Base-by-base conservation (phyloP, 441 rosid genomes). In the Macaranga tanarius region DNA sequence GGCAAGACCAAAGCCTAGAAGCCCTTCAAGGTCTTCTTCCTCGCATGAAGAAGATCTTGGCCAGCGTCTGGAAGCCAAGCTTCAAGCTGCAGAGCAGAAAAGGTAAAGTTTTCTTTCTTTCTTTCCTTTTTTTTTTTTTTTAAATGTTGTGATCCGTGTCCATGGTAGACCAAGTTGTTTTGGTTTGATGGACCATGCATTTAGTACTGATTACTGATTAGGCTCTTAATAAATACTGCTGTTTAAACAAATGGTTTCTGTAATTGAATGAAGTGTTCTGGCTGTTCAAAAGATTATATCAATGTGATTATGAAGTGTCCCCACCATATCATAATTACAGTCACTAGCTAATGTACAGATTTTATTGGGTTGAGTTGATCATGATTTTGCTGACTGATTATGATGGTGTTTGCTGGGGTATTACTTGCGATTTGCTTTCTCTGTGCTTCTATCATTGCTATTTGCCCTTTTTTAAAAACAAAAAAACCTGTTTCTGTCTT, bases 71-170 rank as follows among this genome's bases (percentile, higher is more conserved):
- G 97, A 95, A 76, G 97, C 99, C 3, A 93, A 86, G 81, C 98
- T 93, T 76, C 90, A 81, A 66, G 97, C 99, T 55, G 99, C 99
- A 20, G 97, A 90, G 84, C 92, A 81, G 80, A 95, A 95, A 80
- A 88, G 99, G 99, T 95, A 51, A 22, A 58, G 38, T n/a, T 28
- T 65, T 62, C 64, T 47, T 34, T n/a, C n/a, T n/a, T n/a, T n/a
- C n/a, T n/a, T n/a, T n/a, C n/a, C n/a, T n/a, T n/a, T n/a, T n/a
- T n/a, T n/a, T n/a, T 52, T 28, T 31, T 62, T 65, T n/a, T 34
- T 1, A 34, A 5, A 34, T 34, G 38, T 34, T 22, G 10, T 5
- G 47, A 16, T 61, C 11, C 16, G 9, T 58, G 20, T 31, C 22
- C 15, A 10, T 15, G 38, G 26, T 23, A 2, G 13, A 17, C 5